Conservation (phyloP, 164 flowering plant species). For the Platanus orientalis region DNA sequence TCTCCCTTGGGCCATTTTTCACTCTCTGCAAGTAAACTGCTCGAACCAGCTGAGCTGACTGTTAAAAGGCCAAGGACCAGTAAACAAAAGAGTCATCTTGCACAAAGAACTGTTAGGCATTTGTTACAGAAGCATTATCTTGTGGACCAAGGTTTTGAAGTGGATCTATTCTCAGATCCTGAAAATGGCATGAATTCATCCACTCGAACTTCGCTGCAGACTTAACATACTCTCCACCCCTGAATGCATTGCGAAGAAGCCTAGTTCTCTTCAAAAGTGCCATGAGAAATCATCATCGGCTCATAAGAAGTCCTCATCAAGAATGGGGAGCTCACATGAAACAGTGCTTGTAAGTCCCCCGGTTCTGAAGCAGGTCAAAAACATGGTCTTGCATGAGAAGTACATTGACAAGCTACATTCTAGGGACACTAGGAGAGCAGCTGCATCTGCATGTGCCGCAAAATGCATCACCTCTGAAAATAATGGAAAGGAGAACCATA, state of each 20-base stretch:
- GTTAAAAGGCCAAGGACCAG: slow-evolving; percentile 27
- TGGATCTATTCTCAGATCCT: slow-evolving; percentile 58
- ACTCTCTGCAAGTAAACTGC: slow-evolving; percentile 58
- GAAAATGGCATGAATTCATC: no score
- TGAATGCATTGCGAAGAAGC: no score
- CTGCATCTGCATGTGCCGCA: slow-evolving; percentile 23
- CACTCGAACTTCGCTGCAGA: no score
- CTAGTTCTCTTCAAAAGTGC: no score
- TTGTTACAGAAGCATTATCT: slow-evolving; percentile 48
- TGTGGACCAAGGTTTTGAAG: slow-evolving; percentile 37
- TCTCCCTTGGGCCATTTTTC: slow-evolving; percentile 29
- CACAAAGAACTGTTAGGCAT: slow-evolving; percentile 52
- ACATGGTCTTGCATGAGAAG: slow-evolving; percentile 77
- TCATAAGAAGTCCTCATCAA: no score
- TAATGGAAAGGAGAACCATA: slow-evolving; percentile 10
- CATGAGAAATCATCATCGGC: no score
- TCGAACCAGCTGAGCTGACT: slow-evolving; percentile 30
- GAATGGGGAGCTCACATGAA: no score
- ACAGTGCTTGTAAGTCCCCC: slow-evolving; percentile 71
- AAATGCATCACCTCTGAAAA: slow-evolving; percentile 17
- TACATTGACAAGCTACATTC: slow-evolving; percentile 67
- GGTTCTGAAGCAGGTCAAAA: slow-evolving; percentile 73
- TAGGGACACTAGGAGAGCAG: slow-evolving; percentile 69
- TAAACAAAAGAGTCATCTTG: slow-evolving; percentile 34
- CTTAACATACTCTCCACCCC: no score